A percentile compares a stretch with the other conserved stretches of the same genome.
phyloP scores from a whole-genome alignment of 768 basidiomycete genomes.

The Phlebiopsis flavidoalba region DNA sequence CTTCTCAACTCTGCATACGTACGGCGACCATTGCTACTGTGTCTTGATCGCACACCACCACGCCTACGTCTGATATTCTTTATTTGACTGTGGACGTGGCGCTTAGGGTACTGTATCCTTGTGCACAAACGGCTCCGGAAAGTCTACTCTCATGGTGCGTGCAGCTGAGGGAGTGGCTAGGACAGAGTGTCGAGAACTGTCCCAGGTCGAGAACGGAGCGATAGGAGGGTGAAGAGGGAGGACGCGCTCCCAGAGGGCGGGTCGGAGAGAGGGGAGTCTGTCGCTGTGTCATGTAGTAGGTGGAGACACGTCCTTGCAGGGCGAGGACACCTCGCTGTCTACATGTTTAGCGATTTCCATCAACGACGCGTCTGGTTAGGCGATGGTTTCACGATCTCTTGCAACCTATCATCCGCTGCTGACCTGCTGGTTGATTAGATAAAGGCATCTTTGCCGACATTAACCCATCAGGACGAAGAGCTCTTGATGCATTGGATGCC shows the following conservation, averaged over 20 bases:
- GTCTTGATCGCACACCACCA: conserved; percentile 89
- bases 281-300: conserved; percentile 92
- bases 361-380: conserved; percentile 71
- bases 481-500: too few relatives aligned
- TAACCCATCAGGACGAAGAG: conserved; percentile 63
- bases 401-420: neutral
- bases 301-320: conserved; percentile 95
- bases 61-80: conserved; percentile 83
- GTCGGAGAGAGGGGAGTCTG: too few relatives aligned
- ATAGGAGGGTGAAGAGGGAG: too few relatives aligned
- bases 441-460: conserved; percentile 57
- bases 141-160: conserved; percentile 93
- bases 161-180: conserved; percentile 94
- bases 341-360: conserved; percentile 94
- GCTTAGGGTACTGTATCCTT: conserved; percentile 95
- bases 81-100: too few relatives aligned
- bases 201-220: conserved; percentile 80
- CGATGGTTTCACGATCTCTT: conserved; percentile 7
- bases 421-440: conserved; percentile 40
- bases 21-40: conserved; percentile 91
- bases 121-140: conserved; percentile 96
- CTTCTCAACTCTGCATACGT: conserved; percentile 94
- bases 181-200: conserved; percentile 97
- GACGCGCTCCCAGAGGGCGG: too few relatives aligned
- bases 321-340: conserved; percentile 79